Evolutionary conservation across 805 yeast species (phyloP).

Genomic region (Lipomyces mesembrius): DNA sequence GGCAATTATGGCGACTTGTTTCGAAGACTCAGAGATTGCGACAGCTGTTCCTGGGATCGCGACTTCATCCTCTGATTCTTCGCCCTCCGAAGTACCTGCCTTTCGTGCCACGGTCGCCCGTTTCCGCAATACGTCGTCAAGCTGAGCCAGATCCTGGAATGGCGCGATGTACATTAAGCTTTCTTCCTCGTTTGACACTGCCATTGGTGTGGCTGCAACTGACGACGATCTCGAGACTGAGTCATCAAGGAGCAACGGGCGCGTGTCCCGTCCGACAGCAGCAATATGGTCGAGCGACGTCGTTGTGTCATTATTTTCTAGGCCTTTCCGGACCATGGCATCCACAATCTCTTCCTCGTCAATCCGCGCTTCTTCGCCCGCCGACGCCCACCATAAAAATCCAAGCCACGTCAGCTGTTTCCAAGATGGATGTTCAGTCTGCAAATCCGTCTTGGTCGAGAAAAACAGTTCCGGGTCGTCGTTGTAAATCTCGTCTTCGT

Average conservation of each 20-base stretch:
- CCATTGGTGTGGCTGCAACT: conserved; percentile 33
- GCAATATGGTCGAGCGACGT: conserved; percentile 28
- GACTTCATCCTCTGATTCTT: conserved; percentile 16
- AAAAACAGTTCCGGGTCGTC: conserved; percentile 36
- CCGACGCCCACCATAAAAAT: conserved; percentile 85
- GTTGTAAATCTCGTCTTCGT: conserved; percentile 32
- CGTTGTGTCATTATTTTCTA: conserved; percentile 23
- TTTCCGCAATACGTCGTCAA: conserved; percentile 26
- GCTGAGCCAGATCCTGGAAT: conserved; percentile 30
- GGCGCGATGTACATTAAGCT: conserved; percentile 33
- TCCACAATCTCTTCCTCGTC: conserved; percentile 52
- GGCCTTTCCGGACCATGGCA: conserved; percentile 40
- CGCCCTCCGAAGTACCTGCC: neutral
- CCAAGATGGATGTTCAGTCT: conserved; percentile 51
- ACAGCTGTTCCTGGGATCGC: conserved; percentile 12
- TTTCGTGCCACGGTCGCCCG: conserved; percentile 15
- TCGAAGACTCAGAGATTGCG: conserved; percentile 29
- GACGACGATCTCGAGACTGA: conserved; percentile 35
- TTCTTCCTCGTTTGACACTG: conserved; percentile 28
- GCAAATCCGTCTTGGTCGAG: conserved; percentile 35
- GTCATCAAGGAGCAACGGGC: conserved; percentile 40
- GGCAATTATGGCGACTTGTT: conserved; percentile 39
- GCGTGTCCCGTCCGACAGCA: conserved; percentile 36
- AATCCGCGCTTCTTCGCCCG: conserved; percentile 62
- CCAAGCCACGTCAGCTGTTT: conserved; percentile 68